phyloP scores from a whole-genome alignment of 1,139 yeast genomes.

The Magnusiomyces suaveolens region DNA sequence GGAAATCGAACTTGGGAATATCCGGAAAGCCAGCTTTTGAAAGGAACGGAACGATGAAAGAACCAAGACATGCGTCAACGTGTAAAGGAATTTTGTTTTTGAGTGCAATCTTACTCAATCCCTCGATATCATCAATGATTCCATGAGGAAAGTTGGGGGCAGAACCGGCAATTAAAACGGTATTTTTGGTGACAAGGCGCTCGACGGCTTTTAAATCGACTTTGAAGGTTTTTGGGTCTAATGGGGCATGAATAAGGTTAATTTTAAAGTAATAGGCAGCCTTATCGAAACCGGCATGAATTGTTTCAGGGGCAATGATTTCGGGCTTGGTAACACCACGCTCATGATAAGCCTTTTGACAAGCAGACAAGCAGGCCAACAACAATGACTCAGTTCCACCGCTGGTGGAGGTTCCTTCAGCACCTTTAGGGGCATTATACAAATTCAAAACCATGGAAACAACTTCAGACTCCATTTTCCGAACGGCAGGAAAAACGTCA shows the following conservation, averaged over 20 bases:
- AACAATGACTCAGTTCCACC: slow-evolving; percentile 96
- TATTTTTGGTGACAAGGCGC: slow-evolving; percentile 61
- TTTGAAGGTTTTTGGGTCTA: slow-evolving; percentile 58
- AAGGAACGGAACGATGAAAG: slow-evolving; percentile 77
- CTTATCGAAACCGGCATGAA: slow-evolving; percentile 93
- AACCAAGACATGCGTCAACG: slow-evolving; percentile 93
- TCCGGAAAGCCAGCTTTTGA: slow-evolving; percentile 46
- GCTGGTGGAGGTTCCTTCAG: slow-evolving; percentile 84
- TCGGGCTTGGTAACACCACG: slow-evolving; percentile 68
- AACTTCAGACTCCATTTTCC: slow-evolving; percentile 94
- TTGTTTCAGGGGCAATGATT: slow-evolving; percentile 77
- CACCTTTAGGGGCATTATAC: slow-evolving; percentile 62
- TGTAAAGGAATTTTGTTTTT: slow-evolving; percentile 68
- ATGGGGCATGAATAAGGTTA: slow-evolving; percentile 68
- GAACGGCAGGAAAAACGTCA: slow-evolving; percentile 90
- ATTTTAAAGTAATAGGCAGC: slow-evolving; percentile 89
- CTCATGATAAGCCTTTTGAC: slow-evolving; percentile 52
- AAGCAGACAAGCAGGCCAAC: slow-evolving; percentile 78
- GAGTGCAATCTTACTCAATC: slow-evolving; percentile 56
- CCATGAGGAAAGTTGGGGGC: slow-evolving; percentile 98
- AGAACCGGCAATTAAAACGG: slow-evolving; percentile 78
- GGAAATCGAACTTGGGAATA: slow-evolving; percentile 69
- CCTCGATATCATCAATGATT: slow-evolving; percentile 77
- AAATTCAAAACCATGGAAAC: slow-evolving; percentile 79
- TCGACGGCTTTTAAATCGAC: slow-evolving; percentile 59